phyloP scores from a whole-genome alignment of 768 basidiomycete species.

The Lactifluus echinatus region DNA sequence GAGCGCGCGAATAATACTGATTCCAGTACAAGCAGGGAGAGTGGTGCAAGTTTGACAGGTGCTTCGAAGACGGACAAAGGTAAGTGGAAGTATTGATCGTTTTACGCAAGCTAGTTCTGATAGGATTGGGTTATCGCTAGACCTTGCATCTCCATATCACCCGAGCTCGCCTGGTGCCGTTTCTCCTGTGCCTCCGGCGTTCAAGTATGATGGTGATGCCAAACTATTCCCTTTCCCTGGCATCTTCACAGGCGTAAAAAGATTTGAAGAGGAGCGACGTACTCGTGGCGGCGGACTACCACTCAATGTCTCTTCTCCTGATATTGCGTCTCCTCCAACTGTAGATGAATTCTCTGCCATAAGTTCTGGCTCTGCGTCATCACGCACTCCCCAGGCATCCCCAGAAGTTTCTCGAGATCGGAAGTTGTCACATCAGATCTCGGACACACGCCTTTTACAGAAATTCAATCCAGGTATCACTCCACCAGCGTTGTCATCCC shows the following conservation, averaged over 20 bases:
- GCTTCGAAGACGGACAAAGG: slow-evolving; percentile 17
- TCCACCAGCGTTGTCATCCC: slow-evolving; percentile 31
- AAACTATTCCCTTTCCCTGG: slow-evolving; percentile 92
- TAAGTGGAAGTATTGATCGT: background rate
- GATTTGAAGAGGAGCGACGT: slow-evolving; percentile 60
- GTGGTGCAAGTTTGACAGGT: slow-evolving; percentile 22
- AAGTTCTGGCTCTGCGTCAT: slow-evolving; percentile 38
- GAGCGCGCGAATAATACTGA: slow-evolving; percentile 62
- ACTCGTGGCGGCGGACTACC: slow-evolving; percentile 46
- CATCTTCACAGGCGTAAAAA: slow-evolving; percentile 81
- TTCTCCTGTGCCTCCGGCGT: slow-evolving; percentile 73
- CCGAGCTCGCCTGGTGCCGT: slow-evolving; percentile 45
- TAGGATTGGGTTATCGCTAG: slow-evolving; percentile 3
- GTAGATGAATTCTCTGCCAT: slow-evolving; percentile 37
- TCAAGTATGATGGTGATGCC: slow-evolving; percentile 54
- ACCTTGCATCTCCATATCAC: slow-evolving; percentile 28
- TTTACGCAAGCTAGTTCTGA: background rate
- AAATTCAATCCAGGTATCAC: slow-evolving; percentile 40
- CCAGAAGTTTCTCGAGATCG: slow-evolving; percentile 49
- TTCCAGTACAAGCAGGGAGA: slow-evolving; percentile 20
- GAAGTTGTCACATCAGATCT: slow-evolving; percentile 57
- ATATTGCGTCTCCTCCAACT: slow-evolving; percentile 37
- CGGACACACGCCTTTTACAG: slow-evolving; percentile 54
- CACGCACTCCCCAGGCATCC: slow-evolving; percentile 38
- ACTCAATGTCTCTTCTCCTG: slow-evolving; percentile 41